Evolutionary conservation across 139 green algal genomes (phyloP).

Genomic region (Gonium pectorale): DNA sequence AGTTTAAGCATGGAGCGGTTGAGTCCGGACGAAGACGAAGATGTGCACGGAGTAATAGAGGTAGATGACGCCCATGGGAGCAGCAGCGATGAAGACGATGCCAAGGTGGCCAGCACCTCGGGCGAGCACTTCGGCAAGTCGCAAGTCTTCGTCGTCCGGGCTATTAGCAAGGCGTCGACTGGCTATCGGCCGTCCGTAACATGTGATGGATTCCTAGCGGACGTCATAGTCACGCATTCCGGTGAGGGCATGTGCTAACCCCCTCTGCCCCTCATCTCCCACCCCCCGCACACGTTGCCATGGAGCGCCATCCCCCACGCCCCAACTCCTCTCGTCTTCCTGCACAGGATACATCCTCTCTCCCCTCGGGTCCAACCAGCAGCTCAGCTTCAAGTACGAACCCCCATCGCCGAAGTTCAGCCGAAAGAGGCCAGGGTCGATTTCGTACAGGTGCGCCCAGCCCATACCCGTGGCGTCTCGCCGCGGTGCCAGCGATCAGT

Average conservation of each 20-base stretch:
- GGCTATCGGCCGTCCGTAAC: constrained; percentile 35
- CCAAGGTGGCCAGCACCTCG: too few species aligned
- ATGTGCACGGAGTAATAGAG: background rate
- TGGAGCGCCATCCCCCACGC: too few species aligned
- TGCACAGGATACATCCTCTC: background rate
- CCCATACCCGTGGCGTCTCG: too few species aligned
- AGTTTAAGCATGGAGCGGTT: background rate
- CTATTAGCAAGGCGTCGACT: background rate
- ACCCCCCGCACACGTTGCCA: too few species aligned
- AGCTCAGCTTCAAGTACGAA: constrained; percentile 56
- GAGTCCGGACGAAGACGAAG: background rate
- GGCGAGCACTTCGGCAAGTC: too few species aligned
- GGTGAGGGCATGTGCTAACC: background rate
- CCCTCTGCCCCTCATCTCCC: too few species aligned
- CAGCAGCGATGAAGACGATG: too few species aligned
- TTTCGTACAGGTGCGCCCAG: constrained; percentile 45
- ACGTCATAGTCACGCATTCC: background rate
- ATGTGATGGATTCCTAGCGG: constrained; percentile 36
- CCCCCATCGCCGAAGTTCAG: constrained; percentile 55
- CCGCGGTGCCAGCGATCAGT: too few species aligned
- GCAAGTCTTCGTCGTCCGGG: constrained; percentile 20
- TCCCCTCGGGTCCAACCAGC: constrained; percentile 10
- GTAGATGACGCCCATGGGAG: constrained; percentile 2
- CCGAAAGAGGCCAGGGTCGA: constrained; percentile 1
- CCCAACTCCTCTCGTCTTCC: background rate